phyloP scores from a whole-genome alignment of 352 stramenopile genomes.

The Phytophthora sp. region DNA sequence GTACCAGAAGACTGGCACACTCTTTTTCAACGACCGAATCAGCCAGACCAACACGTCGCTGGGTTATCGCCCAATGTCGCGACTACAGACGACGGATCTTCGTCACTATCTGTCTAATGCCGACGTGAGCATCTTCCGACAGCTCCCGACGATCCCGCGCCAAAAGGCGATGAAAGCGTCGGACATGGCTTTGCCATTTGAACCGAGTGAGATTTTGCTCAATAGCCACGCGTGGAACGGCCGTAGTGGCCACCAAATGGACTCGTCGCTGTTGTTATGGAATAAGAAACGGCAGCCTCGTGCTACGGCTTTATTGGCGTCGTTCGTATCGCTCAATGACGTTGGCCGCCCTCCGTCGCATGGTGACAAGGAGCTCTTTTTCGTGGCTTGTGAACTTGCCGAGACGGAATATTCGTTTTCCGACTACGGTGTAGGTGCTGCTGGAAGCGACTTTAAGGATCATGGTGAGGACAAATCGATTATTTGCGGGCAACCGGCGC shows the following conservation, averaged over 20 bases:
- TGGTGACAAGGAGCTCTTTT: conserved; percentile 58
- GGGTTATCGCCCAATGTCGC: conserved; percentile 24
- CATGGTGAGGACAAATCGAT: conserved; percentile 37
- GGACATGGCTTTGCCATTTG: conserved; percentile 29
- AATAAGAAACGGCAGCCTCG: conserved; percentile 54
- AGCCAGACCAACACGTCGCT: conserved; percentile 44
- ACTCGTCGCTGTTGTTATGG: conserved; percentile 69
- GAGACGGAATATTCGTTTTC: conserved; percentile 51
- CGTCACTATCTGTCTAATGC: conserved; percentile 49
- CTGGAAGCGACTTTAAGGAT: conserved; percentile 36
- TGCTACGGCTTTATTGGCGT: conserved; percentile 53
- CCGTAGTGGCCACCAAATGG: conserved; percentile 57
- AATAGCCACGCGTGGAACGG: conserved; percentile 58
- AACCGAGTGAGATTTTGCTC: conserved; percentile 50
- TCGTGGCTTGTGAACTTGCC: conserved; percentile 50
- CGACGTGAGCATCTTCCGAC: conserved; percentile 44
- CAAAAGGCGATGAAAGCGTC: conserved; percentile 24
- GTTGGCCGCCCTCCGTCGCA: conserved; percentile 45
- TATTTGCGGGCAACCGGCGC: conserved; percentile 56
- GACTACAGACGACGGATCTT: conserved; percentile 36
- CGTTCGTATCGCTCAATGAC: conserved; percentile 46
- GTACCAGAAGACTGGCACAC: conserved; percentile 43
- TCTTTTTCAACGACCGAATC: conserved; percentile 66
- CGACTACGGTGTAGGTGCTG: conserved; percentile 44
- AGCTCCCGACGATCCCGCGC: conserved; percentile 38